phyloP scores from a whole-genome alignment of 805 yeast genomes.

The Monosporozyma servazzii region DNA sequence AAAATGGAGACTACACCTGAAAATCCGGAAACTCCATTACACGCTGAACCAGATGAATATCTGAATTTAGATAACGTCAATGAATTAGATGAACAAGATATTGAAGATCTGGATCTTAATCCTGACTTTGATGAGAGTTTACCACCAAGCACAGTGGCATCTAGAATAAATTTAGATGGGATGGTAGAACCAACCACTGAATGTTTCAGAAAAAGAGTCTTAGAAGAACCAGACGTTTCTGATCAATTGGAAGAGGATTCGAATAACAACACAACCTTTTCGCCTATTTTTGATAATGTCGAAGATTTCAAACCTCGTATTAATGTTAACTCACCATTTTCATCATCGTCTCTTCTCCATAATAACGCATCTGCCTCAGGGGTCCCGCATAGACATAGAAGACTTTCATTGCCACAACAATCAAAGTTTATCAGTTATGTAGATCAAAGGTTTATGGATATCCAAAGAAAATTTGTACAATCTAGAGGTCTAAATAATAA shows the following conservation, averaged over 20 bases:
- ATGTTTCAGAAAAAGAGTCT: neutral
- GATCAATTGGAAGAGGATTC: neutral
- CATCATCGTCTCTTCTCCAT: conserved; percentile 9
- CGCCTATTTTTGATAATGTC: conserved; percentile 17
- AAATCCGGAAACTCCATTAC: conserved; percentile 26
- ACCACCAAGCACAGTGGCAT: conserved; percentile 4
- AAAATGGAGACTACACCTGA: conserved; percentile 2
- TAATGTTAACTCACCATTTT: conserved; percentile 26
- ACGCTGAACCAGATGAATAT: conserved; percentile 23
- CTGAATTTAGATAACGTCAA: conserved; percentile 16
- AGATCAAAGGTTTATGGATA: conserved; percentile 42
- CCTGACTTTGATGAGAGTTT: conserved; percentile 15
- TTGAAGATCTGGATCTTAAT: conserved; percentile 22
- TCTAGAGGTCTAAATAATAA: conserved; percentile 32
- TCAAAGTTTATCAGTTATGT: conserved; percentile 45
- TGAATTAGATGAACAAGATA: conserved; percentile 23
- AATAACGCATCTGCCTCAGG: neutral
- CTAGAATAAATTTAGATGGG: neutral
- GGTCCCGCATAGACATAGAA: conserved; percentile 13
- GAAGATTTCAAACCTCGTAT: conserved; percentile 27
- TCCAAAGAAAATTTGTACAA: conserved; percentile 47
- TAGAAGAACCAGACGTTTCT: neutral
- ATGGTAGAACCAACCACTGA: neutral
- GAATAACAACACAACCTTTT: neutral
- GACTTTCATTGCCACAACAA: conserved; percentile 43